phyloP scores from a whole-genome alignment of 257 asterid species.

The Euphrasia confusa region DNA sequence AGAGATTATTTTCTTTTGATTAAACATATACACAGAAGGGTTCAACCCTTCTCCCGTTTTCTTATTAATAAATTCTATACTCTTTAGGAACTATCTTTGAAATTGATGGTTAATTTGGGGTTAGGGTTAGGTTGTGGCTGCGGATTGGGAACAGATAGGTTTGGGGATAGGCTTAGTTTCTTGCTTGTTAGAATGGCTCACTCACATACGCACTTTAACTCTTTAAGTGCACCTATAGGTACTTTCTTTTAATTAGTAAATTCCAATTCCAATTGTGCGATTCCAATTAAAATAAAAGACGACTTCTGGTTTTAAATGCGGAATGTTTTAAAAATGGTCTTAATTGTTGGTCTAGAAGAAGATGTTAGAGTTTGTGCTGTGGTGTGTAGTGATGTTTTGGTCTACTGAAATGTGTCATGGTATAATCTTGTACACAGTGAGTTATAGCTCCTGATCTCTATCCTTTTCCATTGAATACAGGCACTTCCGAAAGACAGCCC shows the following conservation, averaged over 20 bases:
- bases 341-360: no score
- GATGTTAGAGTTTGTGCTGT: background rate
- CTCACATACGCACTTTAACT: no score
- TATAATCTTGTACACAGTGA: constrained; percentile 2
- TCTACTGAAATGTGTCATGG: background rate
- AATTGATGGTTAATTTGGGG: no score
- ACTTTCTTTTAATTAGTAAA: no score
- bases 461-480: constrained; percentile 40
- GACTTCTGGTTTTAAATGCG: constrained; percentile 2
- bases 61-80: no score
- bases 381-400: constrained; percentile 2
- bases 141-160: background rate
- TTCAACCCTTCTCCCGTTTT: no score
- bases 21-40: no score
- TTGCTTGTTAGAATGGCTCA: background rate
- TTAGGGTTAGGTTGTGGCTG: no score
- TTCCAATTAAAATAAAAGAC: background rate
- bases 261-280: no score
- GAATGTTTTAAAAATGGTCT: background rate
- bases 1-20: no score
- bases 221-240: no score
- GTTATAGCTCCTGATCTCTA: constrained; percentile 20
- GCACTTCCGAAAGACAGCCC: constrained; percentile 55
- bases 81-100: no score
- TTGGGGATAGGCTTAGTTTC: constrained; percentile 13